phyloP scores from a whole-genome alignment of 2,329 filamentous ascomycete species.

The Stylonectria norvegica region DNA sequence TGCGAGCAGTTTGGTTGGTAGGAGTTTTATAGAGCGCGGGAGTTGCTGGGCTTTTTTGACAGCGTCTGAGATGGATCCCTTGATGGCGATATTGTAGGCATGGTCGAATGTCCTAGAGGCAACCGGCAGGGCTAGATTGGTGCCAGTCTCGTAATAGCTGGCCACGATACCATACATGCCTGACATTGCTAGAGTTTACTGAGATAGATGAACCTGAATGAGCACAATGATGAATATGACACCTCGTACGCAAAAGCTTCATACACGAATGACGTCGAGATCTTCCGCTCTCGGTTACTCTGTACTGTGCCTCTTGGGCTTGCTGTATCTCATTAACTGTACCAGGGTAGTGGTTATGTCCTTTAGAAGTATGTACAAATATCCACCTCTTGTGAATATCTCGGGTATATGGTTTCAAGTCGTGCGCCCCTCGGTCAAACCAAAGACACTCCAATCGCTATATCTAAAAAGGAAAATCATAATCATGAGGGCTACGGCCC shows the following conservation, averaged over 20 bases:
- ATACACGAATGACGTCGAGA: background rate
- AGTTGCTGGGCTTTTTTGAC: too few relatives aligned
- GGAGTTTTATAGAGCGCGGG: too few relatives aligned
- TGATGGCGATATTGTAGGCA: too few relatives aligned
- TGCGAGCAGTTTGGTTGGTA: constrained; percentile 48
- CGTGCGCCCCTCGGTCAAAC: constrained; percentile 15
- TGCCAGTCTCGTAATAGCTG: too few relatives aligned
- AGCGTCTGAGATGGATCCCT: too few relatives aligned
- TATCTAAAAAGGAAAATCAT: constrained; percentile 13
- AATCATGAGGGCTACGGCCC: constrained; percentile 17
- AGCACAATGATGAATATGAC: too few relatives aligned
- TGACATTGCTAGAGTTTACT: too few relatives aligned
- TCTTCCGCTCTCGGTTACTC: background rate
- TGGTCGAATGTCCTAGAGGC: too few relatives aligned
- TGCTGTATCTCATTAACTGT: constrained; percentile 14
- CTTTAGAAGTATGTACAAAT: constrained; percentile 21
- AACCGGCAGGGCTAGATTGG: too few relatives aligned
- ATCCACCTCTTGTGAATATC: constrained; percentile 12
- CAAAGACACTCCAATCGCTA: constrained; percentile 19
- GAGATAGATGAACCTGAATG: too few relatives aligned
- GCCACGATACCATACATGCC: too few relatives aligned
- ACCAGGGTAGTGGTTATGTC: constrained; percentile 10
- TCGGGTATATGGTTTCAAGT: constrained; percentile 21
- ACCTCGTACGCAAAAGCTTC: too few relatives aligned
- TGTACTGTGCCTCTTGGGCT: constrained; percentile 8